Evolutionary conservation across 2,329 filamentous ascomycete species (phyloP), one percentile per base, ranked within the genome.

Genomic region (Penicillium sp.): DNA sequence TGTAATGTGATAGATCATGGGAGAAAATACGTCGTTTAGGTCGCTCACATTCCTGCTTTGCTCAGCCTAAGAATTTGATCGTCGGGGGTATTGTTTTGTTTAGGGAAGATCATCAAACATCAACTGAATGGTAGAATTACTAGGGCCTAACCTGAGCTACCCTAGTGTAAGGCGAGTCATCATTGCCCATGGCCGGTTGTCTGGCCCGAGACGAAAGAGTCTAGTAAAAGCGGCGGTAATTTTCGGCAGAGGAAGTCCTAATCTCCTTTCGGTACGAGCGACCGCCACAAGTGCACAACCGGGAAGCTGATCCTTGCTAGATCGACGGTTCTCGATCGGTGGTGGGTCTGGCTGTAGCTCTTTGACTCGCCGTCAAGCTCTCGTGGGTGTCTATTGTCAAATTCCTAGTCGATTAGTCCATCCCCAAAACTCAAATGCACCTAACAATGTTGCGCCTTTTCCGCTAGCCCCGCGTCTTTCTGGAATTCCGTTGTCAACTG

Each of bases 261-360:
- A 50, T 53, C 43, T 51, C 35, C 45, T 56, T 55, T 51, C 36
- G 38, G 48, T 44, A 41, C n/a, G 27, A 40, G 36, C 30, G 49
- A n/a, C 36, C 52, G 45, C 41, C 46, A 41, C 44, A 48, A 25
- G 48, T 49, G 48, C 52, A 18, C 33, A 18, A 20, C 36, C 24
- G 44, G 30, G 46, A 40, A 58, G 51, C 44, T 48, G 48, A 56
- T 55, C 56, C 46, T 46, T 54, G 50, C 48, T 57, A 44, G 54
- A 61, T 60, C 57, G 46, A 46, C 53, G 20, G 44, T 40, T 46
- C 47, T 46, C 55, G 55, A 62, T 62, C 59, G 46, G 59, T 54
- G 57, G 59, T 55, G 57, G 59, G 50, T 42, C 48, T 14, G 20
- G 28, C 41, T 40, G 25, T 50, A 51, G 51, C 48, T 55, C 51